Conservation (phyloP, 805 yeast species). For the Novakomyces olei region DNA sequence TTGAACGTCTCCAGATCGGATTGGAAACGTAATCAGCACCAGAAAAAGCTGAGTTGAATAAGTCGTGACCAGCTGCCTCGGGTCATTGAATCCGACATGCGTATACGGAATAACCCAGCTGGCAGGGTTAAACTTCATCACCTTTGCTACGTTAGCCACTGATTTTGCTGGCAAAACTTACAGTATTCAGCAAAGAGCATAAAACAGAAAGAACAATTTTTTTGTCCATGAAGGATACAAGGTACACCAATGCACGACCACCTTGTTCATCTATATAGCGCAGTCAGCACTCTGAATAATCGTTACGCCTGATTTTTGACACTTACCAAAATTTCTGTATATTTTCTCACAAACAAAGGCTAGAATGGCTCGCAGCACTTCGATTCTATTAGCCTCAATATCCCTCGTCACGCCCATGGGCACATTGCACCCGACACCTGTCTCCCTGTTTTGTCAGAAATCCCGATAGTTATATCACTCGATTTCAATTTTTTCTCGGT, state of each 20-base stretch:
- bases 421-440: background rate
- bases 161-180: background rate
- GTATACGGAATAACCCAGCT: background rate
- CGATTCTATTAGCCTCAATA: conserved; percentile 43
- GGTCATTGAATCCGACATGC: conserved; percentile 10
- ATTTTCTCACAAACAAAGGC: conserved; percentile 39
- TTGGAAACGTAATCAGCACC: conserved; percentile 37
- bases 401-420: conserved; percentile 15
- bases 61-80: conserved; percentile 19
- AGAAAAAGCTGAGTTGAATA: conserved; percentile 41
- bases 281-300: no score
- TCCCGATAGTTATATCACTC: background rate
- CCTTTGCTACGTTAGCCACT: background rate
- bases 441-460: conserved; percentile 1
- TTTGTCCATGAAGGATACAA: conserved; percentile 20
- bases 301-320: no score
- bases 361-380: conserved; percentile 38
- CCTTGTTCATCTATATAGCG: conserved; percentile 26
- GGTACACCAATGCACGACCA: conserved; percentile 36
- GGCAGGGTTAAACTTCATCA: background rate
- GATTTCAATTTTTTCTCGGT: no score
- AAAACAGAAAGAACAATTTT: conserved; percentile 27
- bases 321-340: no score
- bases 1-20: conserved; percentile 13
- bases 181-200: conserved; percentile 47